A percentile compares a stretch with the other conserved stretches of the same genome.
These are phyloP conservation scores for Ettlia oleoabundans DNA, from an alignment of 139 green algal species.

Conservation along the genomic window DNA sequence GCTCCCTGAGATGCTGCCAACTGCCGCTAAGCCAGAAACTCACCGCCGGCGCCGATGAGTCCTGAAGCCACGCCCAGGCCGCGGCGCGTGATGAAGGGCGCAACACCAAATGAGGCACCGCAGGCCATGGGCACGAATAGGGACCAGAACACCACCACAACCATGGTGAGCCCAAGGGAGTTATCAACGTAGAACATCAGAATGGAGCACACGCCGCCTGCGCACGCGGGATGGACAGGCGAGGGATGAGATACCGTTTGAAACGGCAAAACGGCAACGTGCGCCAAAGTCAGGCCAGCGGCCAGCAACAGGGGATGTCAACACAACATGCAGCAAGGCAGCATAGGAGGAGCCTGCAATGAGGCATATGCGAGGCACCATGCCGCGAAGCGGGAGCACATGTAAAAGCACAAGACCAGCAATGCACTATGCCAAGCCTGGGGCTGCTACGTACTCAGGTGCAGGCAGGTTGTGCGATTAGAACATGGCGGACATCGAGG, in stretches of 20 bases:
- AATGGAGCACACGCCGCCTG: slow-evolving; percentile 77
- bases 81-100: slow-evolving; percentile 34
- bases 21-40: too few species aligned
- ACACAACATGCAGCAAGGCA: too few species aligned
- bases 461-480: too few species aligned
- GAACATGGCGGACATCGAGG: too few species aligned
- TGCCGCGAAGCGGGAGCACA: neutral
- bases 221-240: too few species aligned
- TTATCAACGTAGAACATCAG: slow-evolving; percentile 73
- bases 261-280: neutral
- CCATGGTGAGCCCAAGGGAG: slow-evolving; percentile 76
- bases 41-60: slow-evolving; percentile 90
- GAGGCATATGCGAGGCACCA: too few species aligned
- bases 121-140: slow-evolving; percentile 60
- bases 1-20: too few species aligned
- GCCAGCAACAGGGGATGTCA: too few species aligned
- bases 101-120: slow-evolving; percentile 69
- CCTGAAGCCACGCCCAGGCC: slow-evolving; percentile 89
- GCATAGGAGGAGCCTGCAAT: too few species aligned
- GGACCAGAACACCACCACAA: slow-evolving; percentile 86
- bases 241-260: neutral
- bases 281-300: too few species aligned
- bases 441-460: too few species aligned
- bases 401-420: neutral
- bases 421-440: too few species aligned